Evolutionary conservation across 192 early-diverging fungal species (phyloP), one percentile per base, ranked within the genome.

Genomic region (Pilobolus umbonatus): DNA sequence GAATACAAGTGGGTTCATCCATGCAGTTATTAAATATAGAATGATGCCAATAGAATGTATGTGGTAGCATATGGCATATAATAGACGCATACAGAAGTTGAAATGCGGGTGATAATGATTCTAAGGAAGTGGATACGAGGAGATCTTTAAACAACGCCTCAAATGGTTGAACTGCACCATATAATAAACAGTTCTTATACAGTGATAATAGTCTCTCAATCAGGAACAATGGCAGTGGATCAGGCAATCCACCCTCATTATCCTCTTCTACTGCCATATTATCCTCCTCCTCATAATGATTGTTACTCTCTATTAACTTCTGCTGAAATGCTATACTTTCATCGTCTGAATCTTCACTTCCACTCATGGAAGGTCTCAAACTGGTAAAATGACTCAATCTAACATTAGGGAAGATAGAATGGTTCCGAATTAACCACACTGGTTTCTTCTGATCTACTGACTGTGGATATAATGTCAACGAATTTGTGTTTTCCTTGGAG

Each of bases 21-120:
- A 68, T 47, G 7, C 49, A 21, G 2, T 47, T 44, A 21, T 30
- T 39, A 62, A 57, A 68, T 1, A 55, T 53, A 5, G 56, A 34
- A 9, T 38, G 61, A 26, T 69, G 67, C 67, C 67, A 69, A 12
- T 55, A 57, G 46, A 30, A 69, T 1, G 67, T 57, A 42, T 69
- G 67, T 0, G 57, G 55, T 9, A 69, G 39, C 56, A 69, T 58
- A 26, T 69, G 61, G 32, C 67, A 64, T 14, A 69, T 38, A 29
- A 69, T 69, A 3, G 61, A 64, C 2, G 67, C 61, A 21, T 47
- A 47, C 15, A 69, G 21, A 21, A 69, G 24, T 31, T 60, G 56
- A 28, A 63, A 26, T 8, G 47, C 28, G 28, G 64, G 55, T 15
- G 64, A 40, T 30, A 48, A 8, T 36, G 9, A 8, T 10, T 38